A percentile compares a stretch with the other conserved stretches of the same genome.
Evolutionary conservation across 768 basidiomycete genomes (phyloP).

Genomic region (Termitomyces sp.): DNA sequence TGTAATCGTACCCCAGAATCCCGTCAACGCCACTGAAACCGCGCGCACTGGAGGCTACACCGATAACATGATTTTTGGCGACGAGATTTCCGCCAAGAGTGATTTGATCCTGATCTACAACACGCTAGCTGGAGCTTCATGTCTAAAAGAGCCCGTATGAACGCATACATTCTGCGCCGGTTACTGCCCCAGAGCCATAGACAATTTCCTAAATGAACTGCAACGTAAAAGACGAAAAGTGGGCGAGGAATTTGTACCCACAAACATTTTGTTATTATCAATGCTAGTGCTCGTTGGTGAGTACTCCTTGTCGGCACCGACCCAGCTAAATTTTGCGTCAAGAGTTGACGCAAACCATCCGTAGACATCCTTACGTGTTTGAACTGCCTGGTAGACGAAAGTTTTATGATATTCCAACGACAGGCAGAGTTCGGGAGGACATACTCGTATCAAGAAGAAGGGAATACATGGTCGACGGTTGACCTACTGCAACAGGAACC

Average conservation of each 20-base stretch:
- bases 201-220: constrained; percentile 37
- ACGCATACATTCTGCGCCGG: constrained; percentile 47
- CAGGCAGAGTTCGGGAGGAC: constrained; percentile 4
- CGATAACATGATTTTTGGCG: constrained; percentile 46
- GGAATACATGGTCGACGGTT: constrained; percentile 43
- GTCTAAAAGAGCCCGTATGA: not conserved
- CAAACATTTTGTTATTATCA: constrained; percentile 29
- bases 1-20: constrained; percentile 39
- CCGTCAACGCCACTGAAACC: constrained; percentile 50
- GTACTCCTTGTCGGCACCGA: constrained; percentile 49
- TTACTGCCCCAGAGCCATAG: constrained; percentile 54
- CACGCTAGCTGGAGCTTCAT: not conserved
- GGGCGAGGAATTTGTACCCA: constrained; percentile 19
- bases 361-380: constrained; percentile 4
- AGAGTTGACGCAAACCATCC: not conserved
- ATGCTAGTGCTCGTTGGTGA: constrained; percentile 41
- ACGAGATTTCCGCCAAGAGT: constrained; percentile 37
- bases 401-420: not conserved
- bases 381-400: constrained; percentile 1
- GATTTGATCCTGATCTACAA: constrained; percentile 44
- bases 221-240: not conserved
- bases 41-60: constrained; percentile 38
- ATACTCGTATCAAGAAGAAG: constrained; percentile 59
- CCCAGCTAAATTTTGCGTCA: constrained; percentile 32
- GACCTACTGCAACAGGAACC: constrained; percentile 48